Base-by-base conservation (phyloP, 2,329 filamentous ascomycete genomes). In the Cladophialophora bantiana region DNA sequence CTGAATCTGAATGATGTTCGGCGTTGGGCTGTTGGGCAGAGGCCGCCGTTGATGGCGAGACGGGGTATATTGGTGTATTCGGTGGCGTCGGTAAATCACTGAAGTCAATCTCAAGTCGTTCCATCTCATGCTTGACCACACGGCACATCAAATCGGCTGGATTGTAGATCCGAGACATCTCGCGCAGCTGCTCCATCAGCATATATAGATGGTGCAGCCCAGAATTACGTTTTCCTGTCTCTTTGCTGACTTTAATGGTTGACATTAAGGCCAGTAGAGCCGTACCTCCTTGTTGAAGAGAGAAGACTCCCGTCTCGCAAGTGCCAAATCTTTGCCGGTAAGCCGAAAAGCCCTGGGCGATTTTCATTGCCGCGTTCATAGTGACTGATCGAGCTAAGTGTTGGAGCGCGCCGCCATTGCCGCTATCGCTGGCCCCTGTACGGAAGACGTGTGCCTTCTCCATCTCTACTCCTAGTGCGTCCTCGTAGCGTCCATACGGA, bases 311-410 rank as follows among this genome's bases (percentile, higher is more conserved):
- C 1, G 50, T 53, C 20, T 53, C 26, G 32, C 50, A 31, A 9
- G 50, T 32, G 20, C 50, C 50, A 12, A 31, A 53, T 31, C 50
- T 31, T 34, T 53, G 4, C 10, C 20, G 20, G 50, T 53, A 53
- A 7, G 50, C 18, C 20, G 32, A 53, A 32, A 53, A 53, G 50
- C 20, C 50, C 15, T 31, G 50, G 1, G 50, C 18, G 7, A 53
- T 31, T 18, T 53, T 53, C 20, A 53, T 53, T 4, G 50, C 50
- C 7, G 50, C 50, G 2, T 53, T 34, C 50, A 53, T 53, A 7
- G 50, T 53, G 26, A 53, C n/a, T 12, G 50, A 53, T n/a, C 50
- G 50, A 53, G 50, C 50, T n/a, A 42, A n/a, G 15, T 42, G 40
- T 10, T 42, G 40, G 4, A 42, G 5, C 13, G 40, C 40, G 13